A percentile compares a stretch with the other conserved stretches of the same genome.
Evolutionary conservation across 2,329 filamentous ascomycete genomes (phyloP).

Genomic region (Pseudocercospora fuligena): DNA sequence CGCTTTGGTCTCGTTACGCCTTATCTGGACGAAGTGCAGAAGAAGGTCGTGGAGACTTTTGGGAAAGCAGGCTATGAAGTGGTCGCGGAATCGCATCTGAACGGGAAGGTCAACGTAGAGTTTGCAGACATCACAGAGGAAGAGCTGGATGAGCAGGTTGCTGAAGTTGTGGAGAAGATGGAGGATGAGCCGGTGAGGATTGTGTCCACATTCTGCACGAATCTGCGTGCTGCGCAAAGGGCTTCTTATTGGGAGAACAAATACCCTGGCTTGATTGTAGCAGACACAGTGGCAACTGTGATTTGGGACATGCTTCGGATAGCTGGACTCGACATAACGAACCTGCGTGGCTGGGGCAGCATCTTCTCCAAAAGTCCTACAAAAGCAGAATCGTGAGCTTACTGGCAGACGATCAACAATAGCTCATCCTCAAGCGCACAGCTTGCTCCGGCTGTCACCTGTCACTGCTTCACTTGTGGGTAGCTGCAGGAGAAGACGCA

Average conservation of each 20-base stretch:
- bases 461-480: no score
- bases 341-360: slow-evolving; percentile 44
- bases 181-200: slow-evolving; percentile 38
- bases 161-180: slow-evolving; percentile 34
- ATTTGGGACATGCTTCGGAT: slow-evolving; percentile 49
- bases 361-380: slow-evolving; percentile 37
- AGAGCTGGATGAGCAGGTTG: slow-evolving; percentile 38
- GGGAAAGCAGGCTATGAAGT: slow-evolving; percentile 41
- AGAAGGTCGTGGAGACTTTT: slow-evolving; percentile 45
- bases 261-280: slow-evolving; percentile 43
- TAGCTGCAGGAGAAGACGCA: no score
- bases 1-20: slow-evolving; percentile 49
- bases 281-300: slow-evolving; percentile 51
- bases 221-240: slow-evolving; percentile 47
- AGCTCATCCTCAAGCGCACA: no score
- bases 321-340: slow-evolving; percentile 38
- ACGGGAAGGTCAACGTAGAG: slow-evolving; percentile 44
- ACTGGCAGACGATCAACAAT: no score
- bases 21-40: slow-evolving; percentile 49
- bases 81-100: slow-evolving; percentile 42
- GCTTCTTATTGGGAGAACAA: slow-evolving; percentile 46
- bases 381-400: not conserved
- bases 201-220: slow-evolving; percentile 52
- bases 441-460: no score
- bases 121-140: slow-evolving; percentile 43